Evolutionary conservation across 139 green algal species (phyloP).

Genomic region (Zygnema cylindricum): DNA sequence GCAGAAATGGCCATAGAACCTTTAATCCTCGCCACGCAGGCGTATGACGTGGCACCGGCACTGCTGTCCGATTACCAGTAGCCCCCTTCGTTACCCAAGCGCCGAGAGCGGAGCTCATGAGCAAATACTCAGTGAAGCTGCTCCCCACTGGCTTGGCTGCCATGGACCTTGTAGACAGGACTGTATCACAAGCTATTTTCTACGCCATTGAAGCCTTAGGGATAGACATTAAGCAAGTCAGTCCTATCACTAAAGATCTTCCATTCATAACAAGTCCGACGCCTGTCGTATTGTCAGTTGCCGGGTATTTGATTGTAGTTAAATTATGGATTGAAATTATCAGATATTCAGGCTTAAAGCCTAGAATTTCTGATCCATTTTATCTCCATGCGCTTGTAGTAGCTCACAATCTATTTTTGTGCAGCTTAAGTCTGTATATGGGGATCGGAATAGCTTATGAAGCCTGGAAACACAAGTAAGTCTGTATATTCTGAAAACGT

Average conservation of each 20-base stretch:
- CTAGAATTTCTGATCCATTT: background rate
- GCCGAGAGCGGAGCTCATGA: too few relatives aligned
- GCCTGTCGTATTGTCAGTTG: slow-evolving; percentile 60
- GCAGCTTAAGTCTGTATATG: slow-evolving; percentile 47
- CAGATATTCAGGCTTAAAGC: slow-evolving; percentile 27
- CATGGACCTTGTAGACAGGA: background rate
- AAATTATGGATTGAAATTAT: slow-evolving; percentile 24
- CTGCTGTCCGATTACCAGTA: too few relatives aligned
- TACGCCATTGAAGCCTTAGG: slow-evolving; percentile 52
- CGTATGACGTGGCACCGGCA: too few relatives aligned
- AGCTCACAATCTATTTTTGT: slow-evolving; percentile 48
- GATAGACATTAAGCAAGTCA: slow-evolving; percentile 48
- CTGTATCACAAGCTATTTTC: slow-evolving; percentile 50
- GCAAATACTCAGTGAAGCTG: too few relatives aligned
- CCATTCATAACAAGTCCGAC: slow-evolving; percentile 68
- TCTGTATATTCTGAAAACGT: too few relatives aligned
- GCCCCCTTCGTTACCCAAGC: too few relatives aligned
- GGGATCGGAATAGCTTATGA: slow-evolving; percentile 30
- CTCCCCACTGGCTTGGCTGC: too few relatives aligned
- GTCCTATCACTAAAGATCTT: slow-evolving; percentile 57
- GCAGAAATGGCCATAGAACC: too few relatives aligned
- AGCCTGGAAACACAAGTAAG: slow-evolving; percentile 40
- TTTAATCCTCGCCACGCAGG: too few relatives aligned
- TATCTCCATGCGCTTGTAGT: slow-evolving; percentile 7
- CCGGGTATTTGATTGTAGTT: slow-evolving; percentile 63